Conservation (phyloP, 1,284 basidiomycete genomes). For the Microbotryum saponariae region DNA sequence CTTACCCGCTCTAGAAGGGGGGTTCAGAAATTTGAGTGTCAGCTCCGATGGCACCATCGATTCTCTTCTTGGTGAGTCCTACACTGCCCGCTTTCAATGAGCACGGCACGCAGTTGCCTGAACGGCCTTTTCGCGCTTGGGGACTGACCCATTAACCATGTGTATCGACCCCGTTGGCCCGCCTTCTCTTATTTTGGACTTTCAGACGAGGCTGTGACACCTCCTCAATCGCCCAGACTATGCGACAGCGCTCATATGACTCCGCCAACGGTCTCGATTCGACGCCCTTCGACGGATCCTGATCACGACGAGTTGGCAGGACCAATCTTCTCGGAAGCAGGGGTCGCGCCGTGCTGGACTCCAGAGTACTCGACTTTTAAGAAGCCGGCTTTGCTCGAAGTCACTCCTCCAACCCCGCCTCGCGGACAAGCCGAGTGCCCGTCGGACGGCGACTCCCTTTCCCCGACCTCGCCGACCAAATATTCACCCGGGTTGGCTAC, state of each 20-base stretch:
- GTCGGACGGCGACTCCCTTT: neutral
- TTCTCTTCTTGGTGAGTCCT: conserved; percentile 12
- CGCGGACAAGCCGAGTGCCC: conserved; percentile 1
- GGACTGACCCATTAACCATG: too few species aligned
- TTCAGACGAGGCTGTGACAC: conserved; percentile 26
- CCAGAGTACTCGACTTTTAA: conserved; percentile 1
- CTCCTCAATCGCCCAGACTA: conserved; percentile 16
- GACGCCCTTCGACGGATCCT: too few species aligned
- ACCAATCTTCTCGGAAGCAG: too few species aligned
- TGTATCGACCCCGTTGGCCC: too few species aligned
- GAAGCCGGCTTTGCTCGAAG: conserved; percentile 1
- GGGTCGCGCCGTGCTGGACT: too few species aligned
- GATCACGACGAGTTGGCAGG: too few species aligned
- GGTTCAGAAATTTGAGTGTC: conserved; percentile 20
- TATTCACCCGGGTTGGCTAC: conserved; percentile 14
- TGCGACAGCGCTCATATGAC: conserved; percentile 8
- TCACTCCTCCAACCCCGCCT: neutral
- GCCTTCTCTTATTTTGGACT: too few species aligned
- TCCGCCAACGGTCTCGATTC: conserved; percentile 3
- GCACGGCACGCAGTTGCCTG: neutral
- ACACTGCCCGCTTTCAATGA: neutral
- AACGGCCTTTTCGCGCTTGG: neutral
- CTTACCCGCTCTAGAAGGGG: conserved; percentile 14
- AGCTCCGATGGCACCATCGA: conserved; percentile 27
- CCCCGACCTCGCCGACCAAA: neutral